Percentiles rank a stretch among this genome's conserved stretches.
These are phyloP conservation scores for Elsinoe necatrix DNA, from an alignment of 2,329 filamentous ascomycete species.

Conservation along the genomic window DNA sequence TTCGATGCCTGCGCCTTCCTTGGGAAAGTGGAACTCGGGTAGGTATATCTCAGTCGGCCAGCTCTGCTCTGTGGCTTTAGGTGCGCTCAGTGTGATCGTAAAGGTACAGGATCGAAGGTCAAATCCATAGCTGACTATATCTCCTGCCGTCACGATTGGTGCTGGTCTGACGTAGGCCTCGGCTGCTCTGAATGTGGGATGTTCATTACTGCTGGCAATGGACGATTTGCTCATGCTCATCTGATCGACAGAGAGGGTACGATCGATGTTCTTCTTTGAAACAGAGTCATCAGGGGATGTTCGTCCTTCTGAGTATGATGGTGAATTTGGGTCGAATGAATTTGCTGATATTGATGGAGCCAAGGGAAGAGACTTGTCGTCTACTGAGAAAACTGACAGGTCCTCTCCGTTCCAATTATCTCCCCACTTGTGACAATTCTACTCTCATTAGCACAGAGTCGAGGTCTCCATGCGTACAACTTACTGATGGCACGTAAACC, in stretches of 20 bases:
- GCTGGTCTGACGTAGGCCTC: slow-evolving; percentile 88
- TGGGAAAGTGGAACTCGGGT: slow-evolving; percentile 87
- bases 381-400: slow-evolving; percentile 75
- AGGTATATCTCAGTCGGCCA: slow-evolving; percentile 75
- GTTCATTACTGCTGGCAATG: slow-evolving; percentile 32
- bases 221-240: slow-evolving; percentile 29
- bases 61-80: slow-evolving; percentile 51
- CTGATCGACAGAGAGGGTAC: slow-evolving; percentile 54
- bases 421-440: slow-evolving; percentile 80
- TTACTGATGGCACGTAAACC: slow-evolving; percentile 68
- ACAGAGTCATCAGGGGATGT: slow-evolving; percentile 49
- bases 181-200: slow-evolving; percentile 74
- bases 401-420: slow-evolving; percentile 98
- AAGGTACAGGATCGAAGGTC: slow-evolving; percentile 74
- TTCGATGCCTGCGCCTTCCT: slow-evolving; percentile 59
- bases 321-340: slow-evolving; percentile 42
- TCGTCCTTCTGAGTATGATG: slow-evolving; percentile 48
- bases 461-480: slow-evolving; percentile 20
- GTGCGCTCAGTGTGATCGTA: slow-evolving; percentile 58
- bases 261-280: slow-evolving; percentile 66
- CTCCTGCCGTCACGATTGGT: slow-evolving; percentile 66
- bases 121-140: slow-evolving; percentile 64
- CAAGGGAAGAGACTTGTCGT: slow-evolving; percentile 59
- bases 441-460: background rate
- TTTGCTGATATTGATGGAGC: slow-evolving; percentile 45